Evolutionary conservation across 371 early-diverging fungal genomes (phyloP), one percentile per base, ranked within the genome.

Genomic region (Syncephalastrum racemosum): DNA sequence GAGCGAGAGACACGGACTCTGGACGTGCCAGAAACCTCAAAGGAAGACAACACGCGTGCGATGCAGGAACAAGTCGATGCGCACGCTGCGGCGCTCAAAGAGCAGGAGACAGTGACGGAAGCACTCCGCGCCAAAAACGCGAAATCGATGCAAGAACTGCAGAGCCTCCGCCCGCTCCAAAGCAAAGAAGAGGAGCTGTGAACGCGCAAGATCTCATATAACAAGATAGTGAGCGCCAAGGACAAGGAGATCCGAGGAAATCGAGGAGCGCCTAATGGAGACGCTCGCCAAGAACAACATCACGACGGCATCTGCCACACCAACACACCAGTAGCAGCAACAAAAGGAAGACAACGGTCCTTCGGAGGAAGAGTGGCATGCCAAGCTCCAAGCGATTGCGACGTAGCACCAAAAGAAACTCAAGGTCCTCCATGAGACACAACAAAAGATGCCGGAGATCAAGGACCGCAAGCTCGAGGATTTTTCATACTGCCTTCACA

Each of bases 391-490:
- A 19, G 42, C 73, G 0, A 58, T 74, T 25, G 78, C 72, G 18
- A 12, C 58, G 46, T 70, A 76, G 41, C 79, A 79, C 52, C 68
- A 75, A 40, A 70, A 76, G 45, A 74, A 76, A 42, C 60, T 79
- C 47, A 67, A 70, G 25, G 66, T 70, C 1, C 63, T 76, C 43
- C 76, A 79, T 23, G 63, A 66, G 13, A 74, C 71, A 36, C 77
- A 66, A 46, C 75, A 79, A 50, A 63, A 67, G n/a, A 39, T 76
- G 20, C 61, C 76, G n/a, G 71, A 74, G 36, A 47, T 64, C 27
- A 79, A 79, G 53, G 80, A 76, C 45, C 67, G 71, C 54, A 75
- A 79, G 24, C 52, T 79, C 16, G 66, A 70, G 55, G 69, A 75
- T 2, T 70, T 70, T 39, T 64, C 71, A 15, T 74, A 76, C 25